Evolutionary conservation across 2,329 filamentous ascomycete genomes (phyloP).

Genomic region (Hirsutella minnesotensis): DNA sequence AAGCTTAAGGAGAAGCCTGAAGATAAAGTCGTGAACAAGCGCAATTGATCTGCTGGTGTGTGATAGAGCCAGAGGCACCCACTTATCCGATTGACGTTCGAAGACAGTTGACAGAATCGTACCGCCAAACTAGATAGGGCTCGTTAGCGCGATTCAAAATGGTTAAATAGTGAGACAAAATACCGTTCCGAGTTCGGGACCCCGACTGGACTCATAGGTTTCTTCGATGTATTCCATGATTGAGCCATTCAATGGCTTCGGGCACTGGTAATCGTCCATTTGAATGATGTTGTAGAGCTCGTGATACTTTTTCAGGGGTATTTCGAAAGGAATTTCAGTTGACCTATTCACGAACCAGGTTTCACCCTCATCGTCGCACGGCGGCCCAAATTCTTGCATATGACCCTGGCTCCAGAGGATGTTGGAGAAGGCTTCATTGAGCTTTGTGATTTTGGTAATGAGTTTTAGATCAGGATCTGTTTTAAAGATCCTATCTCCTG

Average conservation of each 20-base stretch:
- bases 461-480: constrained; percentile 16
- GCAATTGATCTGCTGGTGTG: constrained; percentile 40
- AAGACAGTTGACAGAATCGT: constrained; percentile 33
- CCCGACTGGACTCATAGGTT: constrained; percentile 2
- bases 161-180: not conserved
- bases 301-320: not conserved
- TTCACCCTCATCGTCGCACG: not conserved
- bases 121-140: constrained; percentile 19
- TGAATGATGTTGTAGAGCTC: constrained; percentile 4
- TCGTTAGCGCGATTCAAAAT: not conserved
- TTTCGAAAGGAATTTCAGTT: not conserved
- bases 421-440: constrained; percentile 23
- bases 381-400: constrained; percentile 2
- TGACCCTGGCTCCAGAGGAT: constrained; percentile 15
- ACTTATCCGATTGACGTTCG: constrained; percentile 40
- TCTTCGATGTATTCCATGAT: constrained; percentile 14
- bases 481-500: constrained; percentile 17
- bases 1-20: constrained; percentile 23
- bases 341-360: not conserved
- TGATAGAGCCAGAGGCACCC: constrained; percentile 31
- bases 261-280: not conserved
- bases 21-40: constrained; percentile 41
- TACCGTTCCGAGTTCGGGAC: constrained; percentile 4
- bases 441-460: constrained; percentile 23
- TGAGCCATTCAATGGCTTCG: not conserved